Evolutionary conservation across 2,329 filamentous ascomycete genomes (phyloP).

Genomic region (Alternaria postmessia): DNA sequence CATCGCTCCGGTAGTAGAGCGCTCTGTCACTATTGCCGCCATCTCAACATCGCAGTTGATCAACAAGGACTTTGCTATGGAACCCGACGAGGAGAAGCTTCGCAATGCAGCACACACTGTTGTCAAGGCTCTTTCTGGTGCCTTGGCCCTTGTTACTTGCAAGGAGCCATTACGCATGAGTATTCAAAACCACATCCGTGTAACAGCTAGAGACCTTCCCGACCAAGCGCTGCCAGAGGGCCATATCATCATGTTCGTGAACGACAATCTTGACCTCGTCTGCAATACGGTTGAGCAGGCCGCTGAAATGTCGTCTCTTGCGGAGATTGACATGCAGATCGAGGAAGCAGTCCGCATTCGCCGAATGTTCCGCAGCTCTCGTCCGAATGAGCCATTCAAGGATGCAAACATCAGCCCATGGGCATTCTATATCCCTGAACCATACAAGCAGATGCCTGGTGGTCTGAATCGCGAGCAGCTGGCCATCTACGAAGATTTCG

Average conservation of each 20-base stretch:
- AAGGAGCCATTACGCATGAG: constrained; percentile 96
- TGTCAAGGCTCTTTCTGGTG: constrained; percentile 93
- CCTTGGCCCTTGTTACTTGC: constrained; percentile 94
- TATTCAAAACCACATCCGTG: constrained; percentile 96
- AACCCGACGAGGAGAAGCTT: constrained; percentile 86
- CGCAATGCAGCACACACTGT: constrained; percentile 89
- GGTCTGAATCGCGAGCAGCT: constrained; percentile 92
- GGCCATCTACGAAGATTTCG: constrained; percentile 96
- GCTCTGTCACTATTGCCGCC: constrained; percentile 96
- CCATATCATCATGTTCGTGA: constrained; percentile 97
- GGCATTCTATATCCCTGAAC: constrained; percentile 92
- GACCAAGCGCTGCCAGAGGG: constrained; percentile 86
- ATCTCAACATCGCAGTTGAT: constrained; percentile 97
- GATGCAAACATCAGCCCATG: constrained; percentile 85
- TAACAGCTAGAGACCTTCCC: constrained; percentile 72
- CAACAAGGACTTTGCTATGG: constrained; percentile 94
- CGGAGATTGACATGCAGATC: constrained; percentile 94
- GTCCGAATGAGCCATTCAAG: constrained; percentile 84
- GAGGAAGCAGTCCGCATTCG: constrained; percentile 80
- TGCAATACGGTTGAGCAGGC: constrained; percentile 95
- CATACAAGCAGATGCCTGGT: constrained; percentile 83
- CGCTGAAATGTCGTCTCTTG: constrained; percentile 89
- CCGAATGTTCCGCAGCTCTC: constrained; percentile 75
- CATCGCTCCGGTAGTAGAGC: constrained; percentile 95
- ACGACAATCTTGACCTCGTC: constrained; percentile 93